Base-by-base conservation (phyloP, 2,329 filamentous ascomycete genomes). In the Pseudogymnoascus sp. region DNA sequence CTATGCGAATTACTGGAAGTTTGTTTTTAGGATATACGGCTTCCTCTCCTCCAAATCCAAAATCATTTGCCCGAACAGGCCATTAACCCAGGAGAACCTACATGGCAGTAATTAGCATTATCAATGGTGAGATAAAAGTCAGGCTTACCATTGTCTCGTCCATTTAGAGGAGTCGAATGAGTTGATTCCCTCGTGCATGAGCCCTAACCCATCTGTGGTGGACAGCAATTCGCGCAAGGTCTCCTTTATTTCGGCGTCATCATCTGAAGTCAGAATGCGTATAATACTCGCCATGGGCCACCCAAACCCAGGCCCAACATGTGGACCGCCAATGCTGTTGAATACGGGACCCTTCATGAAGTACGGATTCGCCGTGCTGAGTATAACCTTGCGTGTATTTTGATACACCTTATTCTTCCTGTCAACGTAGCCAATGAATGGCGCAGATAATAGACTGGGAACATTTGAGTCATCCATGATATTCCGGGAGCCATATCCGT, bases 1-100 rank as follows among this genome's bases (percentile, higher is more conserved):
- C 3, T 28, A 28, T 5, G 3, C n/a, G 25, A 25, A 56, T 67
- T 53, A 71, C 62, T 84, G 82, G 68, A 80, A 84, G 68, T 78
- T 84, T 66, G 70, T 76, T 31, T 70, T 69, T 31, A 85, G 73
- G 63, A 96, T 72, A 69, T 86, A 79, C 9, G 90, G 91, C 73
- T 90, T 90, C 73, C 90, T 79, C 67, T 84, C 81, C 53, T 87
- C 86, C 60, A 96, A 74, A 76, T 93, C 89, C 31, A 95, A 75
- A 63, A 95, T 83, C 65, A 90, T 90, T 77, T 93, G 88, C 11
- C 90, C 89, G 75, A 93, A 95, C n/a, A 96, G 84, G 0, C 88
- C 91, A 72, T 95, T 95, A 12, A 90, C 90, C 91, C 91, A 95
- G 0, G 90, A 88, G 72, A 95, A 96, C 49, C 49, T 56, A 21